Base-by-base conservation (phyloP, 2,329 filamentous ascomycete species). In the Diplocarpon rosae region DNA sequence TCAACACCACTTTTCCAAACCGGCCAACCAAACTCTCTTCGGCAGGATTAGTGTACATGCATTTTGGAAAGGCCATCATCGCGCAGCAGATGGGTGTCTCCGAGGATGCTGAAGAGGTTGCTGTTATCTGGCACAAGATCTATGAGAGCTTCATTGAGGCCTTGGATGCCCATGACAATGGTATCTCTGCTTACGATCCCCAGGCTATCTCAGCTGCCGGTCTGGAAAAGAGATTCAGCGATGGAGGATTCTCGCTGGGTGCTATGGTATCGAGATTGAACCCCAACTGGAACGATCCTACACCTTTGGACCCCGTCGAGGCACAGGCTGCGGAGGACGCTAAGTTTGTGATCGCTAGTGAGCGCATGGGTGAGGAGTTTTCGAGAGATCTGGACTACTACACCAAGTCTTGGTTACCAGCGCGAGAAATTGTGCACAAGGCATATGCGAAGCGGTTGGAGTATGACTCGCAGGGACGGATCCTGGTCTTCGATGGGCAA, bases 141-240 rank as follows among this genome's bases (percentile, higher is more conserved):
- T 98, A 98, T 72, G 79, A 83, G 55, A 83, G 83, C 65, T 95
- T 96, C 64, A 74, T 98, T 62, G 92, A 98, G 71, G 88, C 92
- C 1, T 81, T 98, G 45, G 92, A 98, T 66, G 92, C 89, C 46
- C 90, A 98, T 66, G 92, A 98, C 72, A 98, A 98, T 65, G 92
- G 92, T 55, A 83, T 98, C 61, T 81, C 80, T 20, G 75, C 72
- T 47, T 93, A 93, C 67, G 86, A 95, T 62, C 72, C 83, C 24
- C 72, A 73, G 17, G 79, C 71, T 28, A 62, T 95, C 14, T 66
- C 76, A 27, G 73, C 78, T 27, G 84, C 85, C 0, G 83, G 82
- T 3, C 65, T 95, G 34, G 69, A 84, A 65, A 92, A 89, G 71
- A 80, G 81, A 55, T 95, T 93, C 69, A 82, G 80, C 56, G 75